Percentiles rank a stretch among this genome's conserved stretches.
phyloP scores from a whole-genome alignment of 2,329 filamentous ascomycete species.

The Pseudogymnoascus sp. region DNA sequence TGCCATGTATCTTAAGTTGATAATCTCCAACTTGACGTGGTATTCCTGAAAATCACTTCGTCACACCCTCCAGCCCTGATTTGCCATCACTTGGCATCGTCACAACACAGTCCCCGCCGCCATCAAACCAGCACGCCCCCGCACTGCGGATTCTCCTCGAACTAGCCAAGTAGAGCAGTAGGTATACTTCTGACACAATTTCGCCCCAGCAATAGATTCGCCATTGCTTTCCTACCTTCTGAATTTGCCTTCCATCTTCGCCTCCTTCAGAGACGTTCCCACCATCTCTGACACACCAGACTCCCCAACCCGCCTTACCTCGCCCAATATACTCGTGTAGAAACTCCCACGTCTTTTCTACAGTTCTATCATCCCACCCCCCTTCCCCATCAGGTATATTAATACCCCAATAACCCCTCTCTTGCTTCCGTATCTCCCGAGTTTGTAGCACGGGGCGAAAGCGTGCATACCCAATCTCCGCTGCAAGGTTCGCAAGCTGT shows the following conservation, averaged over 20 bases:
- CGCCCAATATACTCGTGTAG: slow-evolving; percentile 52
- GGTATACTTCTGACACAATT: slow-evolving; percentile 63
- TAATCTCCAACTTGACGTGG: background rate
- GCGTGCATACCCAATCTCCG: slow-evolving; percentile 44
- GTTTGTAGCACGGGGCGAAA: slow-evolving; percentile 46
- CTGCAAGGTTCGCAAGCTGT: slow-evolving; percentile 45
- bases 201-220: slow-evolving; percentile 72
- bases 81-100: slow-evolving; percentile 40
- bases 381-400: slow-evolving; percentile 36
- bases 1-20: background rate
- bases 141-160: slow-evolving; percentile 51
- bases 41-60: background rate
- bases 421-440: slow-evolving; percentile 48
- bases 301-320: slow-evolving; percentile 60
- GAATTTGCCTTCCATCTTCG: background rate
- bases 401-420: slow-evolving; percentile 74
- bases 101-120: slow-evolving; percentile 48
- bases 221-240: slow-evolving; percentile 17
- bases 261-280: background rate
- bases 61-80: background rate
- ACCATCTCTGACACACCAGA: slow-evolving; percentile 45
- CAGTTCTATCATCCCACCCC: slow-evolving; percentile 43
- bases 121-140: slow-evolving; percentile 60
- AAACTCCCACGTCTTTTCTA: slow-evolving; percentile 53
- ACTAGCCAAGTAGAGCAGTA: slow-evolving; percentile 68